Percentiles rank a stretch among this genome's conserved stretches.
Conservation (phyloP, 495 filamentous ascomycete genomes). For the Pseudotulostoma volvatum region DNA sequence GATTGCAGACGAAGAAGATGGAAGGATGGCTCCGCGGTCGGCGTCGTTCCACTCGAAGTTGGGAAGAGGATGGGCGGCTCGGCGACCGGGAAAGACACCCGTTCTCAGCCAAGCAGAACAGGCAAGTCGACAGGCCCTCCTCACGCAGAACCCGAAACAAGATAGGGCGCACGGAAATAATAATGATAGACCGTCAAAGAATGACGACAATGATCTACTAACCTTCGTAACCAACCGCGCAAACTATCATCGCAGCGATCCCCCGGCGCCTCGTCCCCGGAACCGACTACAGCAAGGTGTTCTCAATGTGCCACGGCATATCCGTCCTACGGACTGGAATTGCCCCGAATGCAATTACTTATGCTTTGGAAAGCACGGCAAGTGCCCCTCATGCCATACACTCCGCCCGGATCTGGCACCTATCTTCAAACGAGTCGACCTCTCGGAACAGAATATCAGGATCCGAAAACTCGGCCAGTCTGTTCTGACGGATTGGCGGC, state of each 20-base stretch:
- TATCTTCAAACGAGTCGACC: not conserved
- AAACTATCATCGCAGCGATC: not conserved
- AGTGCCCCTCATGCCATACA: constrained; percentile 19
- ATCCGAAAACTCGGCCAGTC: constrained; percentile 11
- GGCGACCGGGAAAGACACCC: not conserved
- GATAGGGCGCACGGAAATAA: not conserved
- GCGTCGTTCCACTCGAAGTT: constrained; percentile 10
- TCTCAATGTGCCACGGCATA: not conserved
- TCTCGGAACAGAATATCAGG: constrained; percentile 5
- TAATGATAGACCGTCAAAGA: no score
- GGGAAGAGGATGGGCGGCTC: constrained; percentile 11
- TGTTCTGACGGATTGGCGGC: constrained; percentile 5
- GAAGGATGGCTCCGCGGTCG: not conserved
- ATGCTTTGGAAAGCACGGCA: constrained; percentile 11
- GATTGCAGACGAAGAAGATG: not conserved
- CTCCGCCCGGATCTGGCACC: constrained; percentile 9
- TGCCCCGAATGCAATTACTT: constrained; percentile 16
- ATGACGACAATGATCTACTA: not conserved
- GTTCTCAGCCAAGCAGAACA: not conserved
- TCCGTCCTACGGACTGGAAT: constrained; percentile 15
- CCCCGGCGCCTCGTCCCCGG: constrained; percentile 3
- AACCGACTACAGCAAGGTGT: constrained; percentile 4
- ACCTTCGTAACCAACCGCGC: not conserved
- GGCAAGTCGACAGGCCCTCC: constrained; percentile 15
- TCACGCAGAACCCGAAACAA: constrained; percentile 3